Conservation (phyloP, 352 stramenopile species). For the Globisporangium echinulatum region DNA sequence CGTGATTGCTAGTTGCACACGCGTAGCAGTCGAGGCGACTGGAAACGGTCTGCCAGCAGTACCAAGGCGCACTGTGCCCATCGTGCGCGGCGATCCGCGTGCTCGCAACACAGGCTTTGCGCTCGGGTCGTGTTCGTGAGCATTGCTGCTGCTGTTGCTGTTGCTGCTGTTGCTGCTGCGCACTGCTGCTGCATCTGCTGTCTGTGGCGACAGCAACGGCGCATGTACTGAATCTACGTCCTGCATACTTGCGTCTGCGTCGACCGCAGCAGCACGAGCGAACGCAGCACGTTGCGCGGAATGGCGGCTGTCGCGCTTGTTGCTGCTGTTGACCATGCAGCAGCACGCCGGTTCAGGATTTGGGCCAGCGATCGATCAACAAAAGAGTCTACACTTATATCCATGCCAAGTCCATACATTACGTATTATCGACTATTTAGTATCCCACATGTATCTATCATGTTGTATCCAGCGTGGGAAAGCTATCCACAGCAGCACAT, state of each 20-base stretch:
- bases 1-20: no score
- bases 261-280: background rate
- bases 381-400: background rate
- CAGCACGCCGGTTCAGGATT: no score
- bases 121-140: background rate
- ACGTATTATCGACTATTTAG: no score
- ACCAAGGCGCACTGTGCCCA: constrained; percentile 48
- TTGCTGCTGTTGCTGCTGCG: background rate
- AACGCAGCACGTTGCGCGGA: background rate
- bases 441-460: no score
- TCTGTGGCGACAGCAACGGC: background rate
- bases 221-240: background rate
- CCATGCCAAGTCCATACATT: no score
- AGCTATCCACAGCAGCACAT: background rate
- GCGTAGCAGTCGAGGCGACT: constrained; percentile 1
- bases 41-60: constrained; percentile 36
- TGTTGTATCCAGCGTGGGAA: no score
- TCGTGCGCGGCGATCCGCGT: constrained; percentile 26
- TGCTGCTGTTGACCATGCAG: background rate
- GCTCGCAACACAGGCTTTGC: constrained; percentile 16
- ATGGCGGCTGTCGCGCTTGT: background rate
- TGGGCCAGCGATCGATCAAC: background rate
- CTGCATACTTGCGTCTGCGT: background rate
- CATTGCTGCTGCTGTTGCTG: constrained; percentile 11
- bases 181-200: constrained; percentile 6